These are phyloP conservation scores for Nitzschia sp. DNA, from an alignment of 108 stramenopile species.

Conservation along the genomic window DNA sequence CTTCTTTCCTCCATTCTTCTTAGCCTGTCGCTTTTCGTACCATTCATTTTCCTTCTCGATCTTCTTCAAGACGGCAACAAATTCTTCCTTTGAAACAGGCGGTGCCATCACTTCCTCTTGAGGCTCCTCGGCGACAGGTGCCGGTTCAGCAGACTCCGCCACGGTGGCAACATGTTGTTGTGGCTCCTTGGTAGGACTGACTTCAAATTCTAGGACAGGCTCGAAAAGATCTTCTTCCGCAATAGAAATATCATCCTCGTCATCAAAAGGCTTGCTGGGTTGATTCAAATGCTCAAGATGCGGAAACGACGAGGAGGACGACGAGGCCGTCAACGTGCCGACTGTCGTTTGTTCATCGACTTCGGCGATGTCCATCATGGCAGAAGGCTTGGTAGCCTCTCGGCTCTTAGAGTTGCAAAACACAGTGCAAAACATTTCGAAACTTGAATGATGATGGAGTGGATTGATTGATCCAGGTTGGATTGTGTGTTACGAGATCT, in stretches of 20 bases:
- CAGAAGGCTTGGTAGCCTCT: slow-evolving; percentile 8
- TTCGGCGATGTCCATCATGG: not conserved
- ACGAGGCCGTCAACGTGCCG: not conserved
- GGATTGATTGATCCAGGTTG: not conserved
- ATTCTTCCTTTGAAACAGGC: not conserved
- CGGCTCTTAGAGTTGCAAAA: not conserved
- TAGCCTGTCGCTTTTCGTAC: not conserved
- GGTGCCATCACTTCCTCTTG: not conserved
- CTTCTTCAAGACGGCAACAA: not conserved
- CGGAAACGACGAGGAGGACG: not conserved
- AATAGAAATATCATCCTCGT: not conserved
- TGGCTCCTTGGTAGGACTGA: not conserved
- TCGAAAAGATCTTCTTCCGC: slow-evolving; percentile 2
- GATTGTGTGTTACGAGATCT: not conserved
- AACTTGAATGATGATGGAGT: no score
- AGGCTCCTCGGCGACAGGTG: not conserved
- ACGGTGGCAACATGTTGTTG: not conserved
- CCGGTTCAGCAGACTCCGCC: not conserved
- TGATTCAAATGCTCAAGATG: slow-evolving; percentile 5
- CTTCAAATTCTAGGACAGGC: not conserved
- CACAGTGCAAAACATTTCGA: not conserved
- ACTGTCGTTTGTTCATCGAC: not conserved
- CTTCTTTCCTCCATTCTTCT: not conserved
- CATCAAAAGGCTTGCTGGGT: not conserved
- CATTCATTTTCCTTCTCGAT: slow-evolving; percentile 10